These are phyloP conservation scores for Wilcoxina mikolae DNA, from an alignment of 495 filamentous ascomycete species.

Conservation along the genomic window DNA sequence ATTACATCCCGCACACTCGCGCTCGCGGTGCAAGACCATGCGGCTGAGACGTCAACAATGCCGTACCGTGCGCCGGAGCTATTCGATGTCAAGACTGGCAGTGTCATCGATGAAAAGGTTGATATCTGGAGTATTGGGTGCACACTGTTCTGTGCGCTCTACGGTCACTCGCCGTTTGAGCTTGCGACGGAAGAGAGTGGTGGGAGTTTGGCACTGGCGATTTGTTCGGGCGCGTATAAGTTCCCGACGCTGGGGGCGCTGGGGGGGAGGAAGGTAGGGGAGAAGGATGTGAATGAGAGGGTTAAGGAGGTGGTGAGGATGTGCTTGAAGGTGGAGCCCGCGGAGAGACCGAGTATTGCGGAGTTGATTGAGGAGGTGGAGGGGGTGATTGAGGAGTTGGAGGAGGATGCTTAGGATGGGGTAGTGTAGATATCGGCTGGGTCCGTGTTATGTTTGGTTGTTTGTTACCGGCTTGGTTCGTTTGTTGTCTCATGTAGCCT, in stretches of 20 bases:
- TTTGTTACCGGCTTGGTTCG: not conserved
- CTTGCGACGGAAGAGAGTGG: slow-evolving; percentile 90
- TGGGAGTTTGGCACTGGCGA: slow-evolving; percentile 48
- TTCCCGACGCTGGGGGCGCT: slow-evolving; percentile 29
- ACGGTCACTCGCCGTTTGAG: slow-evolving; percentile 94
- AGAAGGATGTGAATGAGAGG: slow-evolving; percentile 55
- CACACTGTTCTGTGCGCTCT: slow-evolving; percentile 87
- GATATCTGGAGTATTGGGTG: slow-evolving; percentile 97
- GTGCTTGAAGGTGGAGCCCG: slow-evolving; percentile 85
- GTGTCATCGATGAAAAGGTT: slow-evolving; percentile 86
- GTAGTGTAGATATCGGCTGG: not conserved
- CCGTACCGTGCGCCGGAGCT: slow-evolving; percentile 95
- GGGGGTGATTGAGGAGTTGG: slow-evolving; percentile 54
- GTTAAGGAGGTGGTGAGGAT: slow-evolving; percentile 74
- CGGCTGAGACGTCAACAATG: slow-evolving; percentile 95
- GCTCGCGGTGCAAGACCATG: slow-evolving; percentile 79
- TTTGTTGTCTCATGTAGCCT: not conserved
- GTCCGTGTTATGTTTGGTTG: not conserved
- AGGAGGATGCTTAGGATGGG: slow-evolving; percentile 40
- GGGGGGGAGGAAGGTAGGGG: slow-evolving; percentile 38
- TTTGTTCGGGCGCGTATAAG: slow-evolving; percentile 20
- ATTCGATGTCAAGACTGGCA: slow-evolving; percentile 93
- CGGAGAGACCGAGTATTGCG: slow-evolving; percentile 77
- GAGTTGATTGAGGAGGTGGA: slow-evolving; percentile 73
- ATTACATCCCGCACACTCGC: slow-evolving; percentile 87